phyloP scores from a whole-genome alignment of 2,329 filamentous ascomycete species.

The Gaeumannomyces sp. region DNA sequence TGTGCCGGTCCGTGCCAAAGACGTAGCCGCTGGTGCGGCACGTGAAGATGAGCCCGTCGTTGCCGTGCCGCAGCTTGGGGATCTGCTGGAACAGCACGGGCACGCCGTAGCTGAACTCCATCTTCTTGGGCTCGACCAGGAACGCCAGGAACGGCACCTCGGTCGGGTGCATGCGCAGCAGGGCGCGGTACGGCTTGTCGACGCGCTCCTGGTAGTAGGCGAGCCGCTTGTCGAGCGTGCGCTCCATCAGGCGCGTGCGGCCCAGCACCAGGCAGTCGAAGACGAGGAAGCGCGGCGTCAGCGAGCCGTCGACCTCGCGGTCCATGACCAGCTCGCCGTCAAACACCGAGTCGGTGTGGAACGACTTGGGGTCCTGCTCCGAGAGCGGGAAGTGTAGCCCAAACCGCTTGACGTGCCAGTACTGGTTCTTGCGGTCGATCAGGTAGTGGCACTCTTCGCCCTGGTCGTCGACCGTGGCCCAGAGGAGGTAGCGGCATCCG shows the following conservation, averaged over 20 bases:
- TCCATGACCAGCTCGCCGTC: conserved; percentile 94
- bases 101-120: conserved; percentile 82
- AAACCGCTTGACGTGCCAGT: conserved; percentile 69
- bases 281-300: conserved; percentile 76
- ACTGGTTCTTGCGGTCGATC: conserved; percentile 97
- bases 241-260: conserved; percentile 65
- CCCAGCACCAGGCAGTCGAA: conserved; percentile 90
- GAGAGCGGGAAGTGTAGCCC: conserved; percentile 75
- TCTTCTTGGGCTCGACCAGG: conserved; percentile 77
- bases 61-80: conserved; percentile 80
- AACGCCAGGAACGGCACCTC: conserved; percentile 70
- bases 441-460: conserved; percentile 73
- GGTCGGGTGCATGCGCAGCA: conserved; percentile 60
- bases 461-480: conserved; percentile 63
- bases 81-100: conserved; percentile 88
- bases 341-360: conserved; percentile 74
- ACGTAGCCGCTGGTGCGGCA: conserved; percentile 81
- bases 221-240: conserved; percentile 80
- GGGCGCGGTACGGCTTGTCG: conserved; percentile 60
- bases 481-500: conserved; percentile 91
- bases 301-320: conserved; percentile 57
- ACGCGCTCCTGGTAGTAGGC: conserved; percentile 78
- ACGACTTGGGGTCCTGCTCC: conserved; percentile 51
- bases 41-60: conserved; percentile 97
- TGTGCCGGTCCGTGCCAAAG: conserved; percentile 85